These are phyloP conservation scores for Mortierella sp. DNA, from an alignment of 371 early-diverging fungal species.

Conservation along the genomic window DNA sequence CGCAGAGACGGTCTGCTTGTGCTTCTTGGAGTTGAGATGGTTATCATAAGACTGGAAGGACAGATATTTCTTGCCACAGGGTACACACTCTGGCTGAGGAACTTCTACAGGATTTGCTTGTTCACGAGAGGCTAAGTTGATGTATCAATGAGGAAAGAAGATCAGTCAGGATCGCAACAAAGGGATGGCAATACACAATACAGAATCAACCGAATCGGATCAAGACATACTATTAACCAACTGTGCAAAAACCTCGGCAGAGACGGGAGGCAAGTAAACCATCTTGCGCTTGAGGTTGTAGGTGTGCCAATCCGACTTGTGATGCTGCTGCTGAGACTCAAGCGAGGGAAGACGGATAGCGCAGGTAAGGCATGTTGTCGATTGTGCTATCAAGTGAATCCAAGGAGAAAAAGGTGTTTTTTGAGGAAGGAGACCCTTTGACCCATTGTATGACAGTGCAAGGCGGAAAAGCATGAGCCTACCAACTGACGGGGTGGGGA, in stretches of 20 bases:
- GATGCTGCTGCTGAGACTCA: slow-evolving; percentile 73
- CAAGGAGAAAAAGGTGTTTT: not conserved
- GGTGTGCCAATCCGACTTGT: slow-evolving; percentile 85
- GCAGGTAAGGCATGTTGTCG: slow-evolving; percentile 64
- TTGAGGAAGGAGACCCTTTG: not conserved
- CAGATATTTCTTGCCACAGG: slow-evolving; percentile 65
- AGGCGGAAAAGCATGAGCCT: not conserved
- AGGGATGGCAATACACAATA: not conserved
- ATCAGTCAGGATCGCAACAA: not conserved
- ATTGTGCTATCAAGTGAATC: slow-evolving; percentile 23
- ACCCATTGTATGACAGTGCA: not conserved
- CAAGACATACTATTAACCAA: slow-evolving; percentile 47
- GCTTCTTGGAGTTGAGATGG: slow-evolving; percentile 72
- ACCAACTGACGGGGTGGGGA: slow-evolving; percentile 35
- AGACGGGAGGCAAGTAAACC: slow-evolving; percentile 82
- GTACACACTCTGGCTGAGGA: slow-evolving; percentile 53
- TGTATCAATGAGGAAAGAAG: not conserved
- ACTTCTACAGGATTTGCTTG: slow-evolving; percentile 45
- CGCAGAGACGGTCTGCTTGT: slow-evolving; percentile 61
- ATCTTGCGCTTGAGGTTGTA: slow-evolving; percentile 93
- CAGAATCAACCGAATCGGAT: not conserved
- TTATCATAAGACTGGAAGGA: slow-evolving; percentile 72
- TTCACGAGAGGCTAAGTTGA: slow-evolving; percentile 37
- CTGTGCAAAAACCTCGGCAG: slow-evolving; percentile 75
- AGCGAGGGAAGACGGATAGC: slow-evolving; percentile 72